Evolutionary conservation across 2,329 filamentous ascomycete genomes (phyloP).

Genomic region (Microdochium paspali): DNA sequence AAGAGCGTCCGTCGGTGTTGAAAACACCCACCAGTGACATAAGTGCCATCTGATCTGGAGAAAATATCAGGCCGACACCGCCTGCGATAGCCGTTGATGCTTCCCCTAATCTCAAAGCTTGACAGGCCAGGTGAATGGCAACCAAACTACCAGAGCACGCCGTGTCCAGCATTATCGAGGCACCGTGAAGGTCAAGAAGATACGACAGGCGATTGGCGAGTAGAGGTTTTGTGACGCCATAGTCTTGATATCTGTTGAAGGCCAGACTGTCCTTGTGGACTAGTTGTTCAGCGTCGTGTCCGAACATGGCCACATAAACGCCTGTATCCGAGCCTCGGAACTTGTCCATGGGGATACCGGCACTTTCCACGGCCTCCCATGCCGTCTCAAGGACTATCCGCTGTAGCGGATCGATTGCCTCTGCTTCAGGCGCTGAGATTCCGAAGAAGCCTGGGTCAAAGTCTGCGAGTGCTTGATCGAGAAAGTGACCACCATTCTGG

Average conservation of each 20-base stretch:
- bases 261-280: neutral
- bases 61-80: slow-evolving; percentile 11
- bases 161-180: slow-evolving; percentile 23
- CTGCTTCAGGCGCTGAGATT: too few species aligned
- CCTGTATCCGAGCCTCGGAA: too few species aligned
- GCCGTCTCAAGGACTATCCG: too few species aligned
- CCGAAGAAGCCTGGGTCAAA: too few species aligned
- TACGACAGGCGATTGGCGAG: slow-evolving; percentile 11
- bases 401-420: too few species aligned
- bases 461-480: too few species aligned
- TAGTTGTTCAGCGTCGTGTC: too few species aligned
- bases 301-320: too few species aligned
- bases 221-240: slow-evolving; percentile 6
- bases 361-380: too few species aligned
- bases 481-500: too few species aligned
- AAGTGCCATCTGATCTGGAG: neutral
- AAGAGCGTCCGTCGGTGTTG: slow-evolving; percentile 11
- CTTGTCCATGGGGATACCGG: too few species aligned
- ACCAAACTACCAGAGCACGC: slow-evolving; percentile 23
- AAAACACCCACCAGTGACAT: neutral
- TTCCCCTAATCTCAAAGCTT: slow-evolving; percentile 13
- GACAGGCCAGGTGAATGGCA: slow-evolving; percentile 21
- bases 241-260: slow-evolving; percentile 7
- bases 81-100: slow-evolving; percentile 5
- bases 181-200: slow-evolving; percentile 12